Percentiles rank a stretch among this genome's conserved stretches.
These are phyloP conservation scores for Sugiyamaella paludigena DNA, from an alignment of 1,139 yeast species.

Conservation along the genomic window DNA sequence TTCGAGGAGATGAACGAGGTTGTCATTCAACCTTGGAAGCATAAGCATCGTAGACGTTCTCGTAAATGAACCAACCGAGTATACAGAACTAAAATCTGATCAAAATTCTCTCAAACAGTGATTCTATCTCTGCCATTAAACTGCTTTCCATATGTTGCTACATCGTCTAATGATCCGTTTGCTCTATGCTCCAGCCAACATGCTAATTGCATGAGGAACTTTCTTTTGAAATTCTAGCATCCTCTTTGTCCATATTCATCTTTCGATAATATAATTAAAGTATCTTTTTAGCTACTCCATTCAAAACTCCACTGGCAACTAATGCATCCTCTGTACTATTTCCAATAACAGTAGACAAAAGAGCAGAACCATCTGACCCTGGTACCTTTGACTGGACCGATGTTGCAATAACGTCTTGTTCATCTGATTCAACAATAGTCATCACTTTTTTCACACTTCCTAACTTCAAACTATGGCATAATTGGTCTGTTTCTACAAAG, in stretches of 20 bases:
- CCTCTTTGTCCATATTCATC: not conserved
- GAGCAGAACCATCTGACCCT: constrained; percentile 16
- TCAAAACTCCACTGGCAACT: constrained; percentile 13
- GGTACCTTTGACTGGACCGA: constrained; percentile 24
- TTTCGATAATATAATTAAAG: too few species aligned
- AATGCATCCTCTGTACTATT: constrained; percentile 10
- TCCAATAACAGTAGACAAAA: constrained; percentile 12
- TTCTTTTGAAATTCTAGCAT: not conserved
- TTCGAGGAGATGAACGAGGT: too few species aligned
- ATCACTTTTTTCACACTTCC: constrained; percentile 32
- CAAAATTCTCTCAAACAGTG: too few species aligned
- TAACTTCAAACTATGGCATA: constrained; percentile 32
- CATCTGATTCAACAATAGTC: constrained; percentile 13
- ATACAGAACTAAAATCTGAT: too few species aligned
- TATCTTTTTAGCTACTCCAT: constrained; percentile 9
- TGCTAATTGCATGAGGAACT: too few species aligned
- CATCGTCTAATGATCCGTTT: too few species aligned
- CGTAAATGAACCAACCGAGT: too few species aligned
- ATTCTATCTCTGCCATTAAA: too few species aligned
- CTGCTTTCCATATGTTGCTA: too few species aligned
- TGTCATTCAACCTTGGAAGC: too few species aligned
- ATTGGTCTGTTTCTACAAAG: constrained; percentile 29
- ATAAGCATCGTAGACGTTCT: too few species aligned
- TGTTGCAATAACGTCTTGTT: constrained; percentile 4
- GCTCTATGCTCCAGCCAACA: too few species aligned